Evolutionary conservation across 331 rosid genomes (phyloP), one percentile per base, ranked within the genome.

Genomic region (Arachis monticola): DNA sequence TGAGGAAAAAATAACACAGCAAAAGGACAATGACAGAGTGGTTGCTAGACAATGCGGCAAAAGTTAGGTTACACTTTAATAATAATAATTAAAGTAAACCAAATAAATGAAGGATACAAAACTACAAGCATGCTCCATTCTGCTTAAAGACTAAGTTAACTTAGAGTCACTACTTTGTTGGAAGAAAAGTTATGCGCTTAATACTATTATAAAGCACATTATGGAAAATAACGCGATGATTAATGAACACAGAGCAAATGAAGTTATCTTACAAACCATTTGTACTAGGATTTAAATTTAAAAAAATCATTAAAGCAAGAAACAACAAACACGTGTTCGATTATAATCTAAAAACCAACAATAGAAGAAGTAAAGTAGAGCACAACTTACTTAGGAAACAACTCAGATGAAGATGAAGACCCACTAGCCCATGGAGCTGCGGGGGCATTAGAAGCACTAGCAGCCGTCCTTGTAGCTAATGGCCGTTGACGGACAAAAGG

Each of bases 401-500:
- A 67, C 76, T 86, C 83, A 41, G 91, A 79, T 8, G 88, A 88
- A 71, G 96, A 82, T 51, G 89, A 8, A 41, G 93, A 82, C 35
- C 83, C 89, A 79, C 76, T 85, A 8, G 88, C 96, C 99, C 97
- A 94, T 35, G 95, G 96, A 70, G 88, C 86, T 45, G 93, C 89
- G 1, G 92, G 85, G 31, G 89, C 89, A 81, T 76, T 87, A 47
- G 97, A 90, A 73, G 88, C 38, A 80, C 92, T 89, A 67, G 96
- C 91, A 79, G 88, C 87, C 10, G 88, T 44, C 69, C 86, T 88
- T 11, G 91, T 47, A 81, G 94, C 92, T 72, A 94, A 82, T 4
- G 97, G 99, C 48, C 91, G 96, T 60, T 94, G 97, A 42, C 97
- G 96, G n/a, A 94, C 92, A 81, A 94, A 94, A 76, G 97, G 99